phyloP scores from a whole-genome alignment of 176 grass and related monocot genomes.

The Carex parvula region DNA sequence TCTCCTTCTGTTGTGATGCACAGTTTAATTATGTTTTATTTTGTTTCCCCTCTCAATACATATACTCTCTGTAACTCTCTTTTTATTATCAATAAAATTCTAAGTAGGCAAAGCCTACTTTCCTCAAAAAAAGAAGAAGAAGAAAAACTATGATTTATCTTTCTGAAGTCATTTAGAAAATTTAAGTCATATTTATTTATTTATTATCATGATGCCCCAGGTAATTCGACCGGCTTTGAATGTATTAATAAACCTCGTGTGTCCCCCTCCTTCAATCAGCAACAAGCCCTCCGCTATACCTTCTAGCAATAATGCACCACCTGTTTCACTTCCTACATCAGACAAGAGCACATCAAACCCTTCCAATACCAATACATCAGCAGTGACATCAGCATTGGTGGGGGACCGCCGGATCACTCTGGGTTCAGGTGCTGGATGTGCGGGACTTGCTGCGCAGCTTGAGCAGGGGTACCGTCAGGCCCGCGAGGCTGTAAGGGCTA shows the following conservation, averaged over 20 bases:
- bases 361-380: conserved; percentile 16
- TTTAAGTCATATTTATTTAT: background rate
- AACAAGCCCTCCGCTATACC: conserved; percentile 50
- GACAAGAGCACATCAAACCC: conserved; percentile 36
- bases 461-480: conserved; percentile 97
- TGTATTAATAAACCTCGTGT: conserved; percentile 96
- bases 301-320: conserved; percentile 49
- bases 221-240: conserved; percentile 90
- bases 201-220: conserved; percentile 34
- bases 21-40: background rate
- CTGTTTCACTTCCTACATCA: conserved; percentile 43
- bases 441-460: conserved; percentile 95
- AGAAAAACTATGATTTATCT: background rate
- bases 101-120: no score
- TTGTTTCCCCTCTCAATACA: no score
- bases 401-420: conserved; percentile 84
- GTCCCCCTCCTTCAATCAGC: conserved; percentile 93
- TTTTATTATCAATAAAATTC: no score
- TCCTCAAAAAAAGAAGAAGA: no score
- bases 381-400: conserved; percentile 58
- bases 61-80: no score
- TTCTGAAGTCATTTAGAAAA: conserved; percentile 7
- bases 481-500: conserved; percentile 85
- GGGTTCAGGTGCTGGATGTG: conserved; percentile 76
- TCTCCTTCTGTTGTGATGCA: conserved; percentile 32